Percentiles rank a stretch among this genome's conserved stretches.
Conservation (phyloP, 129 eudicot genomes). For the Flaveria linearis region DNA sequence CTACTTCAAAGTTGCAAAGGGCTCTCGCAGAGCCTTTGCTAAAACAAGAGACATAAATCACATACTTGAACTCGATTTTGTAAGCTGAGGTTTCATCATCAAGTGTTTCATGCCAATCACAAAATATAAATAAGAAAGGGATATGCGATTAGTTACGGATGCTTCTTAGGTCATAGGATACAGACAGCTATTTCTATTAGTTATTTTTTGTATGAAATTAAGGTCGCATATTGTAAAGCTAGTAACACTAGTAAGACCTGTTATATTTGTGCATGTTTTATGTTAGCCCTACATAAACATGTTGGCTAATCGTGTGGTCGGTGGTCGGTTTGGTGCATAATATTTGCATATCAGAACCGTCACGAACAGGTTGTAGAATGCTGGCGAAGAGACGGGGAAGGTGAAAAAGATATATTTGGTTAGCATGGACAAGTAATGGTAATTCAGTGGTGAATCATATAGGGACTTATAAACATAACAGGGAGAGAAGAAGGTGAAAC, state of each 20-base stretch:
- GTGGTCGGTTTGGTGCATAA: background rate
- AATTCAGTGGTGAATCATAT: too few relatives aligned
- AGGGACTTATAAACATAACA: too few relatives aligned
- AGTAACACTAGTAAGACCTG: slow-evolving; percentile 12
- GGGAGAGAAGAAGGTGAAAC: too few relatives aligned
- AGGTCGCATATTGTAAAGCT: slow-evolving; percentile 31
- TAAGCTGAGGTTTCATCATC: slow-evolving; percentile 15
- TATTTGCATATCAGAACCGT: background rate
- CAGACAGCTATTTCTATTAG: slow-evolving; percentile 4
- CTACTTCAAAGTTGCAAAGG: slow-evolving; percentile 44
- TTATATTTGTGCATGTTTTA: slow-evolving; percentile 11
- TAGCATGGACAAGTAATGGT: too few relatives aligned
- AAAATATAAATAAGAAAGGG: slow-evolving; percentile 28
- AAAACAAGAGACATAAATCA: slow-evolving; percentile 34
- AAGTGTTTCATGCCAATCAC: slow-evolving; percentile 19
- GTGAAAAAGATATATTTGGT: too few relatives aligned
- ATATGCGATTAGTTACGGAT: background rate
- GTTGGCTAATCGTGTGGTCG: background rate
- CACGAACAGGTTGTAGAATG: background rate
- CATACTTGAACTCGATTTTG: slow-evolving; percentile 14
- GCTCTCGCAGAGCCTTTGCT: slow-evolving; percentile 52
- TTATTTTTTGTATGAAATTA: slow-evolving; percentile 23
- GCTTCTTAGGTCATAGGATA: slow-evolving; percentile 14
- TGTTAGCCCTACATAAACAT: background rate
- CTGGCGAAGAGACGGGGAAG: too few relatives aligned